These are phyloP conservation scores for Oryza brachyantha DNA, from an alignment of 176 grass and related monocot species.

Conservation along the genomic window DNA sequence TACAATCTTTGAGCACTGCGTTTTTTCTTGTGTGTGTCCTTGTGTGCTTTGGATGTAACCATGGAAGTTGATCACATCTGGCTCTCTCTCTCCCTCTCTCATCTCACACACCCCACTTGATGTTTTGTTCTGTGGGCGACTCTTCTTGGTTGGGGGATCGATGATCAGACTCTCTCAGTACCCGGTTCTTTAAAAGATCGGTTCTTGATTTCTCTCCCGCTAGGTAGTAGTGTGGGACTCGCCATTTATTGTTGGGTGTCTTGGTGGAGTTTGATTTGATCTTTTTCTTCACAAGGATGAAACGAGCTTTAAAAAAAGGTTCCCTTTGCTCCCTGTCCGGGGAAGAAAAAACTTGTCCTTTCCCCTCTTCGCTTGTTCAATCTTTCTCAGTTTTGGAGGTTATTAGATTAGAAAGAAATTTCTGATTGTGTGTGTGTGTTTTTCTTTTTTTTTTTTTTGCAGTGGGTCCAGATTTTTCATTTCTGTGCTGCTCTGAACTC, in stretches of 20 bases:
- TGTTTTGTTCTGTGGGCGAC: not conserved
- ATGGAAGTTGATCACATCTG: not conserved
- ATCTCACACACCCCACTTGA: not conserved
- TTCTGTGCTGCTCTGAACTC: not conserved
- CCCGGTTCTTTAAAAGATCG: not conserved
- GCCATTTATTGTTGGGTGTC: not conserved
- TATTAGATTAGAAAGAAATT: no score
- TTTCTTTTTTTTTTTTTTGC: no score
- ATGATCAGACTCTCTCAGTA: not conserved
- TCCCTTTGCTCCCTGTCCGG: not conserved
- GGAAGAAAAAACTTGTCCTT: not conserved
- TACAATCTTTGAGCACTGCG: no score
- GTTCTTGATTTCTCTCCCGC: not conserved
- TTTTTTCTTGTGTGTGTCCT: not conserved
- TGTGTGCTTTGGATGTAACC: not conserved
- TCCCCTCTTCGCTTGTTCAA: not conserved
- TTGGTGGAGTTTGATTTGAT: not conserved
- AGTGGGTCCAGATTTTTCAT: not conserved
- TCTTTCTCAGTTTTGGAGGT: not conserved
- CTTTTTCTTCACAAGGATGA: not conserved
- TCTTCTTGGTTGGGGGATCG: not conserved
- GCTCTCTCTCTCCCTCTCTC: not conserved
- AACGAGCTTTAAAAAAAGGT: not conserved
- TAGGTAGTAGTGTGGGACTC: not conserved
- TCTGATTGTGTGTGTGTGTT: not conserved